Base-by-base conservation (phyloP, 225 moss, liverwort and hornwort species). In the Straminergon stramineum region DNA sequence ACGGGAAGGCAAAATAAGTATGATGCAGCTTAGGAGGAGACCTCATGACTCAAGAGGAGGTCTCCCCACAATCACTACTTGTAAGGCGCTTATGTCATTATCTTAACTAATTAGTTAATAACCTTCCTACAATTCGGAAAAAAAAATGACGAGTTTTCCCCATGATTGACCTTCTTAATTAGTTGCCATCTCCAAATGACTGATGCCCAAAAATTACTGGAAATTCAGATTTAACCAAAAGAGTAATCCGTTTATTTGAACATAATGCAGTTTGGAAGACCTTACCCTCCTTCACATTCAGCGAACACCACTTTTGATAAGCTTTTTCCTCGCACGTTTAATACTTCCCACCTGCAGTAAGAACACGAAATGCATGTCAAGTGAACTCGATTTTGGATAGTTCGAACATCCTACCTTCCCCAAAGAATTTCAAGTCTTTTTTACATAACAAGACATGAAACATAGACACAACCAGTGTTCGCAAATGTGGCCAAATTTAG, bases 271-370 rank as follows among this genome's bases (percentile, higher is more conserved):
- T 61, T 61, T 30, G 34, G 45, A 79, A 65, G 65, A 51, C 56
- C 75, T 90, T 89, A 89, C 89, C 91, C 91, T 87, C 91, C 91
- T 87, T 89, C 85, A 91, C 91, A 91, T 7, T 92, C 87, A 76
- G 89, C 87, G 28, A 89, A n/a, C 82, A 67, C 71, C 39, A 91
- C 55, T 76, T 76, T 87, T 15, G 27, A 14, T 75, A 92, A 81
- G 70, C 13, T 81, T 63, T 89, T 85, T 12, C 85, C 87, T 81
- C 39, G 45, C 56, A 27, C 22, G 35, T 87, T 91, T 28, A 91
- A 14, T 26, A 70, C 14, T 87, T 92, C 87, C 75, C n/a, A 82
- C 56, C 91, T 91, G 85, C 85, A 89, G 17, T 76, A 27, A 11
- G 45, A 77, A 75, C 75, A 55, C 53, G 15, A 65, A 78, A 81